Evolutionary conservation across 805 yeast genomes (phyloP).

Genomic region (Lipomyces spencermartinsiae): DNA sequence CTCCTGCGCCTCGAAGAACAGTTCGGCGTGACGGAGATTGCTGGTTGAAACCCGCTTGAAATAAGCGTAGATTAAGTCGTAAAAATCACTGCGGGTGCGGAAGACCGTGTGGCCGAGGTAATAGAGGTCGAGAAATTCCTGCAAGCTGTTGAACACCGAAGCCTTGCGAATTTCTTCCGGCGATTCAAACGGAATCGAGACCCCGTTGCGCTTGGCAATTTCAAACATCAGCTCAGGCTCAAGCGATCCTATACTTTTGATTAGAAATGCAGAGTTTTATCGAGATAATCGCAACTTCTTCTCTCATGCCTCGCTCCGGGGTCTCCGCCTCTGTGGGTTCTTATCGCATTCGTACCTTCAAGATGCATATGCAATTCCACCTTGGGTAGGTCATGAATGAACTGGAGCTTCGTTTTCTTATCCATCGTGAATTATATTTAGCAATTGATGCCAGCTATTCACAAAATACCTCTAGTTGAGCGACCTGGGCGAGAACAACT

Average conservation of each 20-base stretch:
- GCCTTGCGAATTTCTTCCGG: constrained; percentile 65
- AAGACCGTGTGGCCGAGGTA: constrained; percentile 84
- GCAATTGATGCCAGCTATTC: not conserved
- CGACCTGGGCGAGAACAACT: not conserved
- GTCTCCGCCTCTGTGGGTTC: not conserved
- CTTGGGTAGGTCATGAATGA: constrained; percentile 75
- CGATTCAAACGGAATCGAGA: constrained; percentile 62
- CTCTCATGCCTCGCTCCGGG: not conserved
- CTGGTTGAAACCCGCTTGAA: constrained; percentile 49
- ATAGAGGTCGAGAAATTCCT: constrained; percentile 79
- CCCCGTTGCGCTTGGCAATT: constrained; percentile 68
- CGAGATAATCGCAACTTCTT: not conserved
- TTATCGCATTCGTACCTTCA: constrained; percentile 59
- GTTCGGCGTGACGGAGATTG: constrained; percentile 37
- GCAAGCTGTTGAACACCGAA: constrained; percentile 66
- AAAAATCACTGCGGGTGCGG: constrained; percentile 71
- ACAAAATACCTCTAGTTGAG: not conserved
- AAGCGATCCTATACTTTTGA: constrained; percentile 49
- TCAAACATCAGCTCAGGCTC: constrained; percentile 76
- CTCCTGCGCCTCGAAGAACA: constrained; percentile 40
- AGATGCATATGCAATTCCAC: constrained; percentile 88
- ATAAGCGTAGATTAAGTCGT: constrained; percentile 77
- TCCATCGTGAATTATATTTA: constrained; percentile 24
- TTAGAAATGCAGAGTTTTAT: not conserved
- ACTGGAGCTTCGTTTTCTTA: constrained; percentile 44